phyloP scores from a whole-genome alignment of 2,329 filamentous ascomycete species.

The Exophiala lecanii-corni region DNA sequence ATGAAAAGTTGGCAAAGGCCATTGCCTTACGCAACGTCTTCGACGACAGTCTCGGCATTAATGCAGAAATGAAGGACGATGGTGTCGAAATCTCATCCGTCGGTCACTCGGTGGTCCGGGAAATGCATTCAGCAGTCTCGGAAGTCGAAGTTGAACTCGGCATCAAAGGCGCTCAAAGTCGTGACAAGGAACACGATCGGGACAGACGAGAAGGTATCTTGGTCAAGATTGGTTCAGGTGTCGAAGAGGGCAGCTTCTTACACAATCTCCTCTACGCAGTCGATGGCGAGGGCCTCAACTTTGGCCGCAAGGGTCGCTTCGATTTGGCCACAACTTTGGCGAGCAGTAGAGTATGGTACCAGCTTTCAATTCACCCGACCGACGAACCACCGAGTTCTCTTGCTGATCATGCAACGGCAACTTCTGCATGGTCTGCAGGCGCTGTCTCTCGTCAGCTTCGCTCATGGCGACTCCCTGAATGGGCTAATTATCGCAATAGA shows the following conservation, averaged over 20 bases:
- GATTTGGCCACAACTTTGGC: constrained; percentile 69
- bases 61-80: constrained; percentile 94
- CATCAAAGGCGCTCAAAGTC: constrained; percentile 60
- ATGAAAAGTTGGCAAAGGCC: constrained; percentile 75
- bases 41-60: constrained; percentile 88
- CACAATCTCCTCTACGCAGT: constrained; percentile 76
- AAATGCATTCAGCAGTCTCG: constrained; percentile 78
- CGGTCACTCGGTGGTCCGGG: constrained; percentile 76
- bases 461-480: constrained; percentile 89
- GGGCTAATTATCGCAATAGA: constrained; percentile 89
- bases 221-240: constrained; percentile 79
- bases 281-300: constrained; percentile 69
- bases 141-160: constrained; percentile 76
- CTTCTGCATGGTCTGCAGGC: constrained; percentile 88
- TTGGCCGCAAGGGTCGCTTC: constrained; percentile 73
- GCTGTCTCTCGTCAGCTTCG: constrained; percentile 88
- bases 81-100: constrained; percentile 71
- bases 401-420: constrained; percentile 65
- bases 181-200: constrained; percentile 70
- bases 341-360: constrained; percentile 92
- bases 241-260: constrained; percentile 77
- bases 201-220: constrained; percentile 79
- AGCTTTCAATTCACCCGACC: constrained; percentile 84
- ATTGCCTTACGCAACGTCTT: constrained; percentile 87
- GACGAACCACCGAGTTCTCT: constrained; percentile 75